A percentile compares a stretch with the other conserved stretches of the same genome.
These are phyloP conservation scores for Myxozyma nipponensis DNA, from an alignment of 805 yeast species.

Conservation along the genomic window DNA sequence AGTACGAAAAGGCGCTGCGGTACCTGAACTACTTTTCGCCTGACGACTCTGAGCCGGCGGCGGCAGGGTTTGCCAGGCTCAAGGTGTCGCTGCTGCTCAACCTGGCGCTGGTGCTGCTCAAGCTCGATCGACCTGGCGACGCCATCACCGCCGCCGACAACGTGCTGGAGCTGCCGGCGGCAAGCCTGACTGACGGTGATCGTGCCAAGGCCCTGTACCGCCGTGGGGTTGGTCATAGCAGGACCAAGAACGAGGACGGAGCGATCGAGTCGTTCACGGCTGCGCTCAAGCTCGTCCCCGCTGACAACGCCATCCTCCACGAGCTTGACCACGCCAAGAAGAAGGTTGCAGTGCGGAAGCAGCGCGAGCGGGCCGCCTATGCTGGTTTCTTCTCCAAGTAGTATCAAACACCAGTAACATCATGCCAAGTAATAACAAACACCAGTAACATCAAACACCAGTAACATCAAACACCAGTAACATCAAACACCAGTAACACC, in stretches of 20 bases:
- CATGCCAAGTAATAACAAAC: too few relatives aligned
- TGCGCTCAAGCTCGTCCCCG: slow-evolving; percentile 63
- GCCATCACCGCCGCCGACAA: slow-evolving; percentile 58
- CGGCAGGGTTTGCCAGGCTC: slow-evolving; percentile 37
- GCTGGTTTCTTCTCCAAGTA: slow-evolving; percentile 38
- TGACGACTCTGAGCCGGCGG: slow-evolving; percentile 41
- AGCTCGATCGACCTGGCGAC: slow-evolving; percentile 52
- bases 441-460: too few relatives aligned
- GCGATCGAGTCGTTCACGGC: slow-evolving; percentile 64
- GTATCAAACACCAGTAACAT: too few relatives aligned
- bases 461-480: too few relatives aligned
- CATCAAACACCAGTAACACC: too few relatives aligned
- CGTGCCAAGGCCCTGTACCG: slow-evolving; percentile 83
- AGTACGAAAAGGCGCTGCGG: slow-evolving; percentile 68
- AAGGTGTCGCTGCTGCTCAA: slow-evolving; percentile 64
- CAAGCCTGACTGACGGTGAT: slow-evolving; percentile 64
- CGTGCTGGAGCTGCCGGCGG: slow-evolving; percentile 58
- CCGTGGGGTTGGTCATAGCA: slow-evolving; percentile 69
- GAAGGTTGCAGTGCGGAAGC: slow-evolving; percentile 22
- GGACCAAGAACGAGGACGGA: slow-evolving; percentile 61
- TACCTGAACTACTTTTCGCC: slow-evolving; percentile 73
- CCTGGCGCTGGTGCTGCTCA: slow-evolving; percentile 69
- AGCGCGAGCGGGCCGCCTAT: slow-evolving; percentile 40
- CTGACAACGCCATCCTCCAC: slow-evolving; percentile 35
- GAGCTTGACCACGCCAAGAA: slow-evolving; percentile 31